These are phyloP conservation scores for Dioscorea alata DNA, from an alignment of 106 monocot genomes.

Conservation along the genomic window DNA sequence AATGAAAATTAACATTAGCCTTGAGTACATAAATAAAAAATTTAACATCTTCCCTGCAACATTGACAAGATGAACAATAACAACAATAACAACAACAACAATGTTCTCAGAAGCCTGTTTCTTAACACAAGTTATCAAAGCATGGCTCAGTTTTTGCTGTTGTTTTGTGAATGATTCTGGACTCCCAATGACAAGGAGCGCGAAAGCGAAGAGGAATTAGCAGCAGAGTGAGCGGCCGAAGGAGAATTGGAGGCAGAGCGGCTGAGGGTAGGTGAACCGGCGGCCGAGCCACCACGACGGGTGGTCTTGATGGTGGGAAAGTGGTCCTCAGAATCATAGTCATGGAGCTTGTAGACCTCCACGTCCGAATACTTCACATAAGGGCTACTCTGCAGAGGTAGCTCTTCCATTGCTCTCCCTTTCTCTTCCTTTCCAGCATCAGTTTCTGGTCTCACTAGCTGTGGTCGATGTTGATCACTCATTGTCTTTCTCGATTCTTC, in stretches of 20 bases:
- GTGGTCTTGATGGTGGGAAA: slow-evolving; percentile 11
- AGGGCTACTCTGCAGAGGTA: slow-evolving; percentile 35
- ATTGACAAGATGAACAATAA: too few species aligned
- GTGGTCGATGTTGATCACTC: slow-evolving; percentile 12
- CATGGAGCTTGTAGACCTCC: slow-evolving; percentile 29
- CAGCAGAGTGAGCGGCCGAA: slow-evolving; percentile 4
- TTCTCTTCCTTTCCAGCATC: too few species aligned
- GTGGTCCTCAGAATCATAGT: slow-evolving; percentile 30
- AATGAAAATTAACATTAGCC: too few species aligned
- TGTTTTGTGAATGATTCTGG: too few species aligned
- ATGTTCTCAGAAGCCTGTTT: too few species aligned
- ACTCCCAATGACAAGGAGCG: too few species aligned
- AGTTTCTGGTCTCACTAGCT: background rate
- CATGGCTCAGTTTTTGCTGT: too few species aligned
- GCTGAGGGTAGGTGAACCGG: slow-evolving; percentile 27
- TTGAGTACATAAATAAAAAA: too few species aligned
- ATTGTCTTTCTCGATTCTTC: background rate
- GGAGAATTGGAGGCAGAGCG: slow-evolving; percentile 7
- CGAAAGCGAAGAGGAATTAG: background rate
- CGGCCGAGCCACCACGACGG: slow-evolving; percentile 14
- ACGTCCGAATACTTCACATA: slow-evolving; percentile 32
- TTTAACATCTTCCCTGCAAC: too few species aligned
- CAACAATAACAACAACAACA: too few species aligned
- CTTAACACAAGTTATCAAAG: too few species aligned
- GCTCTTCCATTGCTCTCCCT: slow-evolving; percentile 10